A percentile compares a stretch with the other conserved stretches of the same genome.
Evolutionary conservation across 1,284 basidiomycete species (phyloP).

Genomic region (Microbotryomycetes sp.): DNA sequence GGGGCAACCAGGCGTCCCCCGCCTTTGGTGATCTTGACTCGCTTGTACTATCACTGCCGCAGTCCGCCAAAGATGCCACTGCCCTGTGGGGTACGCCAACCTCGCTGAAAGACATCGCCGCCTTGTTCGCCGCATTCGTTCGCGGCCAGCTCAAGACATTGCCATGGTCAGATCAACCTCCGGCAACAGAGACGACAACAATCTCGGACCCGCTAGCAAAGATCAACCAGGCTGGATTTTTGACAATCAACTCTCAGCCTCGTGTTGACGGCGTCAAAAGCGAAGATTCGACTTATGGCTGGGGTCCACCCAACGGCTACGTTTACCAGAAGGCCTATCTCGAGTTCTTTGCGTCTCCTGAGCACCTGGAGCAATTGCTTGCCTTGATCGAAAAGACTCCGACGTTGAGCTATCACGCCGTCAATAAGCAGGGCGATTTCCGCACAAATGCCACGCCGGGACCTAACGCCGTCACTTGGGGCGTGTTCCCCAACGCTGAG

Average conservation of each 20-base stretch:
- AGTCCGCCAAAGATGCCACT: conserved; percentile 58
- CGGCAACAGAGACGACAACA: conserved; percentile 73
- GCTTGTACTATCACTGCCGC: conserved; percentile 24
- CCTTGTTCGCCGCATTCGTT: conserved; percentile 63
- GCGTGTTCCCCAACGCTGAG: conserved; percentile 96
- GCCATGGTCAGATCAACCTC: conserved; percentile 80
- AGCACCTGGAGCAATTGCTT: conserved; percentile 66
- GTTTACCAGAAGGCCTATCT: conserved; percentile 60
- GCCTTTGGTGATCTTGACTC: conserved; percentile 41
- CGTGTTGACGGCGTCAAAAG: conserved; percentile 75
- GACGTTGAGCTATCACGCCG: conserved; percentile 89
- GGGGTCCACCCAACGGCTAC: conserved; percentile 46
- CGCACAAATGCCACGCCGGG: conserved; percentile 88
- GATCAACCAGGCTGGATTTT: conserved; percentile 71
- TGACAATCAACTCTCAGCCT: conserved; percentile 96
- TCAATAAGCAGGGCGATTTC: conserved; percentile 64
- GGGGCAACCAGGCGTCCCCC: conserved; percentile 45
- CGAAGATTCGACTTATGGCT: conserved; percentile 50
- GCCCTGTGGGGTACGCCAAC: conserved; percentile 76
- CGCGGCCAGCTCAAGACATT: conserved; percentile 60
- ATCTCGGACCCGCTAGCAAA: conserved; percentile 72
- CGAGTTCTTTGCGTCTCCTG: conserved; percentile 84
- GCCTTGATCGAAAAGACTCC: conserved; percentile 68
- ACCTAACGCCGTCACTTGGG: conserved; percentile 99
- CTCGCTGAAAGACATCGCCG: conserved; percentile 61